Evolutionary conservation across 768 basidiomycete species (phyloP).

Genomic region (Hygrophoropsis aurantiaca): DNA sequence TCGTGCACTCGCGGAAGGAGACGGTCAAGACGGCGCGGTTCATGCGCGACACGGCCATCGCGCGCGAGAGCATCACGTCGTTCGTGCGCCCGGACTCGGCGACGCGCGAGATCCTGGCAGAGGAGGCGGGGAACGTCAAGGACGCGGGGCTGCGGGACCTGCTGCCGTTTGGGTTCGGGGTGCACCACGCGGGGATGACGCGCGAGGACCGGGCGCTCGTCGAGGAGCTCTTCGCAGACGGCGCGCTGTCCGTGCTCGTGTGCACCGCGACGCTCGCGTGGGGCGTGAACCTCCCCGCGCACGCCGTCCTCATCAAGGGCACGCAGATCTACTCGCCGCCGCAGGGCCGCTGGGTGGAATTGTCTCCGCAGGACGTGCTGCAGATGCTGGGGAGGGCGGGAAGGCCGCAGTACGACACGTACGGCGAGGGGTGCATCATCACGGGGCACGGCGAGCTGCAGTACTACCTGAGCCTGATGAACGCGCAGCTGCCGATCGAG

Average conservation of each 20-base stretch:
- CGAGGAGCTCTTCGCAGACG: slow-evolving; percentile 92
- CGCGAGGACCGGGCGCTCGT: slow-evolving; percentile 88
- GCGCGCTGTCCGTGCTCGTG: slow-evolving; percentile 89
- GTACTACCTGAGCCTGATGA: slow-evolving; percentile 92
- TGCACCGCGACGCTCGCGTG: slow-evolving; percentile 98
- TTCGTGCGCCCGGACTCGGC: slow-evolving; percentile 95
- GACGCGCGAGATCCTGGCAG: slow-evolving; percentile 83
- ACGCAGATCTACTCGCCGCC: slow-evolving; percentile 99
- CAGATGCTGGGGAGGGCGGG: slow-evolving; percentile 99
- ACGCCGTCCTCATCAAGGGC: slow-evolving; percentile 99
- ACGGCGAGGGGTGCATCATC: slow-evolving; percentile 97
- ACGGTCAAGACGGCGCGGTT: slow-evolving; percentile 96
- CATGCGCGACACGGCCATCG: slow-evolving; percentile 91
- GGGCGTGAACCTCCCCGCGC: slow-evolving; percentile 98
- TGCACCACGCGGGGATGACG: slow-evolving; percentile 97
- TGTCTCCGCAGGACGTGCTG: slow-evolving; percentile 92
- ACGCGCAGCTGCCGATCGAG: slow-evolving; percentile 98
- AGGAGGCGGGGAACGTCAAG: slow-evolving; percentile 80
- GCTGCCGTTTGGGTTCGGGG: slow-evolving; percentile 94
- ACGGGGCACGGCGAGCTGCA: slow-evolving; percentile 97
- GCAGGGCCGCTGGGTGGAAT: slow-evolving; percentile 96
- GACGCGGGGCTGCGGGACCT: slow-evolving; percentile 85
- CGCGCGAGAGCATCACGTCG: slow-evolving; percentile 94
- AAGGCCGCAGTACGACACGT: slow-evolving; percentile 95
- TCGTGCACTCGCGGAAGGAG: slow-evolving; percentile 98